Base-by-base conservation (phyloP, 23 red algal genomes). In the Pyropia haitanensis region DNA sequence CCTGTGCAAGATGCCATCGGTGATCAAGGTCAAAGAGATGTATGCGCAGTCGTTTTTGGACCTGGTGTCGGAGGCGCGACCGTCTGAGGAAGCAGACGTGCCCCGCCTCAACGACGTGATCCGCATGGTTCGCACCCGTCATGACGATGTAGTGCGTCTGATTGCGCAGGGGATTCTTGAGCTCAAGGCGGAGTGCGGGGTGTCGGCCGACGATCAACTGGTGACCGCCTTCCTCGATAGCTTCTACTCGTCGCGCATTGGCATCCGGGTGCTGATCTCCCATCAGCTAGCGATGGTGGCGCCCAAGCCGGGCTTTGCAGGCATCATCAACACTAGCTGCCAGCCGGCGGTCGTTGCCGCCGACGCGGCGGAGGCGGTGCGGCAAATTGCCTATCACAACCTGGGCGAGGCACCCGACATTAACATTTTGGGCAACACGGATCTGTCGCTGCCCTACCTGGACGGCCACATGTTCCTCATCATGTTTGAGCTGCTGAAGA, bases 191-290 rank as follows among this genome's bases (percentile, higher is more conserved):
- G 53, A 77, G 28, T 90, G 76, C 56, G 93, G 93, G 2, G 48
- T 64, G 22, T 63, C 73, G 31, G 57, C 79, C 2, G 67, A 76
- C n/a, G 83, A 97, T 76, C 58, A 91, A n/a, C 77, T 87, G 64
- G 86, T 97, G 70, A 75, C 75, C 55, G 64, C 71, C 50, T 97
- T 97, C 61, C 61, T 97, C 6, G 93, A 97, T 44, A 70, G 93
- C 16, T 97, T 97, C 63, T 97, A 97, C 67, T 80, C 73, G 85
- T 90, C 85, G 18, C 65, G 93, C 9, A 97, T 97, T 59, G 85
- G 93, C 19, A 90, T 97, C 60, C 85, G 93, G 16, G 79, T 91
- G 0, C 64, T 97, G 19, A 85, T 97, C 56, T 73, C 65, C 39
- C 93, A 97, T 26, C 93, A 97, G 61, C 58, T 91, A 7, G 79